These are phyloP conservation scores for Leishmania braziliensis DNA, from an alignment of 208 protist genomes.

Conservation along the genomic window DNA sequence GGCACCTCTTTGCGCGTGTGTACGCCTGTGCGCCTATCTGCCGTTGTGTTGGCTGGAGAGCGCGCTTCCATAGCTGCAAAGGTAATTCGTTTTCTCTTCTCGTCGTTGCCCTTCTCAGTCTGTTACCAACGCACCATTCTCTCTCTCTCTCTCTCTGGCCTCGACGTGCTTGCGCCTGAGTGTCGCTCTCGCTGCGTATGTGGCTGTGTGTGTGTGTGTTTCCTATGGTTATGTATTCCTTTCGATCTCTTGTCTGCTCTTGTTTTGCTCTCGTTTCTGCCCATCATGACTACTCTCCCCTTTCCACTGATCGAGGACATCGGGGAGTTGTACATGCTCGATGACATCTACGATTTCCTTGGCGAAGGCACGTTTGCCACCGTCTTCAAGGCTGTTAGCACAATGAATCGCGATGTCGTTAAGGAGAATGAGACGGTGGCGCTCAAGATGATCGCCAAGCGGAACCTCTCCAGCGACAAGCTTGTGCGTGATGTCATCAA, in stretches of 20 bases:
- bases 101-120: background rate
- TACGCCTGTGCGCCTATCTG: background rate
- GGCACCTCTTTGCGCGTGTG: background rate
- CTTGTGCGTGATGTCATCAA: slow-evolving; percentile 74
- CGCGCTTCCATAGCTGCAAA: background rate
- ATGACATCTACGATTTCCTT: slow-evolving; percentile 87
- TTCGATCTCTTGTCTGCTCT: no score
- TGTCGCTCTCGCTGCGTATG: no score
- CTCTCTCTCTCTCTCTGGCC: no score
- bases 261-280: background rate
- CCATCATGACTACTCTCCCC: slow-evolving; percentile 36
- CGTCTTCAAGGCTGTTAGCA: slow-evolving; percentile 74
- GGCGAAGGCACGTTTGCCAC: slow-evolving; percentile 82
- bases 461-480: slow-evolving; percentile 68
- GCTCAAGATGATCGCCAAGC: slow-evolving; percentile 85
- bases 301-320: slow-evolving; percentile 66
- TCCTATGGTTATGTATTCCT: background rate
- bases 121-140: no score
- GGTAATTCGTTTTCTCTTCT: background rate
- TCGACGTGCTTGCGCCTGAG: no score
- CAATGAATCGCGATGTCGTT: slow-evolving; percentile 38
- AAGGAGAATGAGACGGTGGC: slow-evolving; percentile 58
- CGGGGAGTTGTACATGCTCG: slow-evolving; percentile 59
- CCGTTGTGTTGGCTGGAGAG: background rate
- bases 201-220: no score